Evolutionary conservation across 2,329 filamentous ascomycete species (phyloP), one percentile per base, ranked within the genome.

Genomic region (Pseudocercospora musae): DNA sequence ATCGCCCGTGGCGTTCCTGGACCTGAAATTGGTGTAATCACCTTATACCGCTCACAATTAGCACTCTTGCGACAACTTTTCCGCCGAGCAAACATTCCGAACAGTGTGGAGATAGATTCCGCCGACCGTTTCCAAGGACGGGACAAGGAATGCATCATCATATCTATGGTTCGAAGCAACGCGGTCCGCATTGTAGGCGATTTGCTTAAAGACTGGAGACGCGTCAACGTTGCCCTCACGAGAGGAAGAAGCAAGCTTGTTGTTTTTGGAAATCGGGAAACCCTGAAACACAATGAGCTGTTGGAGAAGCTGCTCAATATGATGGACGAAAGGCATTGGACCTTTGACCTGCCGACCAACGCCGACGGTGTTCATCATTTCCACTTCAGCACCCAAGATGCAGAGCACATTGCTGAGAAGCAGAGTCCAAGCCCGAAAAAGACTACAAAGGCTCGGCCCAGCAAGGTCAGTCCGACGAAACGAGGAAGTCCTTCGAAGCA

Each of bases 61-160:
- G 88, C 91, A 0, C 81, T 96, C 2, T 82, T 99, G 0, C 90
- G 91, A 67, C 86, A 93, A 64, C 83, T 82, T 10, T 84, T 96
- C 33, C 70, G 68, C 20, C 58, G 63, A 2, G 60, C 75, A 63
- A 66, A 77, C 69, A 52, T 78, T 69, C 49, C 78, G 81, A 0
- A 78, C 0, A 84, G 85, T 1, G 87, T 99, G 1, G 95, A 99
- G 77, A 92, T 98, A 84, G 92, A 99, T 77, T 98, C 95, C 0
- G 93, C 95, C 2, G 95, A 99, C 77, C 92, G 94, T 49, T 99
- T 96, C 76, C 95, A 99, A 75, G 95, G 95, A 6, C 86, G 95
- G 9, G 95, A 99, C 78, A 99, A 99, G 74, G 92, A 96, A 72
- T 88, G 96, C 2, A 85, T 98, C 0, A 86, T 99, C 13, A 84